Conservation (phyloP, 441 rosid genomes). For the Daphne laureola region DNA sequence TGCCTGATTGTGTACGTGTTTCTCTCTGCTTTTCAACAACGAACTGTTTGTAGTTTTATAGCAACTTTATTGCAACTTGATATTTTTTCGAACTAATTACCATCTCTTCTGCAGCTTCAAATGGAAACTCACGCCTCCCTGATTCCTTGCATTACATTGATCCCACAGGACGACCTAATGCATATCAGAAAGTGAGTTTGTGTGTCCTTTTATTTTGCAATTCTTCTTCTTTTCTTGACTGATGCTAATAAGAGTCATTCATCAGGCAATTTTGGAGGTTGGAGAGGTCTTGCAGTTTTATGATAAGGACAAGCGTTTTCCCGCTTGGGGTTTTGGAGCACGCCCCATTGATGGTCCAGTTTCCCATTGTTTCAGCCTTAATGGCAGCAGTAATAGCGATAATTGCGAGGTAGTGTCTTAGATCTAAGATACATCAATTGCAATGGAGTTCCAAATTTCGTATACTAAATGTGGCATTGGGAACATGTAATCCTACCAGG, state of each 20-base stretch:
- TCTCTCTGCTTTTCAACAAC: too few species aligned
- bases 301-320: slow-evolving; percentile 75
- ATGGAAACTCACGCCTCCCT: slow-evolving; percentile 8
- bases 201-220: background rate
- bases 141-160: slow-evolving; percentile 9
- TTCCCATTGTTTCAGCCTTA: slow-evolving; percentile 90
- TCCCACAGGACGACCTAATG: slow-evolving; percentile 7
- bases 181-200: background rate
- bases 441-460: background rate
- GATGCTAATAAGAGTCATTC: slow-evolving; percentile 8
- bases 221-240: background rate
- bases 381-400: slow-evolving; percentile 62
- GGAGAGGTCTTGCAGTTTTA: slow-evolving; percentile 89
- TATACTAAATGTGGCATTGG: background rate
- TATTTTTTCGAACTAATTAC: background rate
- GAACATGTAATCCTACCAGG: slow-evolving; percentile 32
- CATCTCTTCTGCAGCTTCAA: slow-evolving; percentile 1
- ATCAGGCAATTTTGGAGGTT: slow-evolving; percentile 81
- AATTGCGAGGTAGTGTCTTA: slow-evolving; percentile 53
- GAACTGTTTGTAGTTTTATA: too few species aligned
- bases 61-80: too few species aligned
- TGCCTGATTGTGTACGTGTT: too few species aligned
- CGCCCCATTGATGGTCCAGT: slow-evolving; percentile 87
- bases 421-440: slow-evolving; percentile 6
- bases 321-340: slow-evolving; percentile 98